Base-by-base conservation (phyloP, 352 stramenopile genomes). In the Phytophthora quininea region DNA sequence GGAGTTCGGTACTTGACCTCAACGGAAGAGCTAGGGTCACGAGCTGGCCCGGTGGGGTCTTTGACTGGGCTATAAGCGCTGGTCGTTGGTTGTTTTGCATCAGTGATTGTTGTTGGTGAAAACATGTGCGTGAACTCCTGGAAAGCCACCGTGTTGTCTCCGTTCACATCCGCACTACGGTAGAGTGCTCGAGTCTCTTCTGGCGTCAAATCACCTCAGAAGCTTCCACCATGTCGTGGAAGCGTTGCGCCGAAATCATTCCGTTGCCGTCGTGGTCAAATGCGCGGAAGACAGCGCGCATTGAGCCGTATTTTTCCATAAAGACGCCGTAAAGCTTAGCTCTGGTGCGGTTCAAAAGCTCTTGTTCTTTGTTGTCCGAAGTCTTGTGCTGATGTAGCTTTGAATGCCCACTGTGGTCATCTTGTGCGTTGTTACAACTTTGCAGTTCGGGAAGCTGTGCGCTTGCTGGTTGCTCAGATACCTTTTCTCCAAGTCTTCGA, bases 51-150 rank as follows among this genome's bases (percentile, higher is more conserved):
- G 4, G 50, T 37, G 3, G 48, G 40, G 9, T 69, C 73, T 38
- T 67, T 72, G 11, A 62, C 14, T 0, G 80, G 80, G 24, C 63
- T 84, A 59, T 73, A 89, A 0, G 69, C 69, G 47, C 76, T 88
- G 30, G 51, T 48, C 4, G 19, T 42, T 31, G 46, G 4, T 8
- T 8, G 33, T 32, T 12, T 46, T 9, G 55, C 7, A 14, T 63
- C 47, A 29, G 24, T n/a, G 8, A 37, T 33, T 24, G 31, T 32
- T 42, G 40, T 58, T 15, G 51, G 52, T 4, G 80, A 75, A 58
- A 94, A 91, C 76, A 94, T 89, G 52, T 90, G 76, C 2, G 81
- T 72, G 48, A 94, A 94, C 38, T 94, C 86, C 9, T 83, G 61
- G 62, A 84, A 93, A 37, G 77, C 81, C 67, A 94, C 77, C 0